phyloP scores from a whole-genome alignment of 768 basidiomycete genomes.

The Russula brevipes region DNA sequence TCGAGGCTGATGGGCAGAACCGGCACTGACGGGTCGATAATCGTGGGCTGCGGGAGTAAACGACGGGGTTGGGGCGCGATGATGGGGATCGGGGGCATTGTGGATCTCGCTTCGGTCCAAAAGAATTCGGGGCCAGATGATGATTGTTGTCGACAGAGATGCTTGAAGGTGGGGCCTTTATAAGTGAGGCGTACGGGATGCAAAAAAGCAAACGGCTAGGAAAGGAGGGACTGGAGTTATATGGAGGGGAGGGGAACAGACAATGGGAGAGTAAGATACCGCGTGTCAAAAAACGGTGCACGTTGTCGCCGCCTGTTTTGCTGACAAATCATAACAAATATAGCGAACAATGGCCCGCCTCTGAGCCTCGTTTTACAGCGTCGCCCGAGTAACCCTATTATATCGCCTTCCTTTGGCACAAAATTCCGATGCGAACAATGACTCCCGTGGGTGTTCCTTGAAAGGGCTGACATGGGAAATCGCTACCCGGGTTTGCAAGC shows the following conservation, averaged over 20 bases:
- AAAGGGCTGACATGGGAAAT: not conserved
- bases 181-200: conserved; percentile 4
- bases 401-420: not conserved
- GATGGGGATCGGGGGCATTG: conserved; percentile 25
- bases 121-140: not conserved
- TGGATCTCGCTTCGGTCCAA: conserved; percentile 1
- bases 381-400: conserved; percentile 22
- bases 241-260: conserved; percentile 18
- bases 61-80: conserved; percentile 25
- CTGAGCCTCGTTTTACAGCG: conserved; percentile 25
- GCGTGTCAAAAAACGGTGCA: conserved; percentile 23
- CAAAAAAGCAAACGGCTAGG: conserved; percentile 11
- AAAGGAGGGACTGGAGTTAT: conserved; percentile 22
- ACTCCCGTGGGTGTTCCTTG: not conserved
- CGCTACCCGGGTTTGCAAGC: not conserved
- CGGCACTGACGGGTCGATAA: conserved; percentile 15
- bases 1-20: conserved; percentile 18
- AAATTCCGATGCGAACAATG: conserved; percentile 11
- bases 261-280: conserved; percentile 21
- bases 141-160: not conserved
- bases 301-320: conserved; percentile 21
- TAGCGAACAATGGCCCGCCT: conserved; percentile 21
- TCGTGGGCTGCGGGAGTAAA: conserved; percentile 16
- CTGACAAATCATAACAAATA: conserved; percentile 23
- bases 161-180: not conserved